Evolutionary conservation across 345 rosid species (phyloP), one percentile per base, ranked within the genome.

Genomic region (Melaleuca quinquenervia): DNA sequence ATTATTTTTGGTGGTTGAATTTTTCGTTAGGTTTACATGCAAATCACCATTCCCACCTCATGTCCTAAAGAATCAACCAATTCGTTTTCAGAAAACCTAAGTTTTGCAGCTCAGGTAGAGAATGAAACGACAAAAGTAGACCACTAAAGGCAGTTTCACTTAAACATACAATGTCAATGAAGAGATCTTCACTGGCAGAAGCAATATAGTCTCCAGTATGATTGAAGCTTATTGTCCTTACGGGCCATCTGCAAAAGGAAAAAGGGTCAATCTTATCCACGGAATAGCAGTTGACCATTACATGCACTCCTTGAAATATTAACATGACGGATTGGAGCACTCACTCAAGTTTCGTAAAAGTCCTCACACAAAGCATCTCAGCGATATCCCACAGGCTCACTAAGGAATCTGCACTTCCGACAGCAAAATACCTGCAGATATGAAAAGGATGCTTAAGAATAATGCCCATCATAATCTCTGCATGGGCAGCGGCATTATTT

Each of bases 381-480:
- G 96, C 92, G 86, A 97, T 95, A 91, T 95, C 96, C 98, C 99
- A 97, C 83, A 97, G 99, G 92, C 99, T 96, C 88, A 97, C 99
- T 70, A 97, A 91, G 82, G 99, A 96, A 93, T 96, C 99, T 16
- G 99, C 99, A 93, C 99, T 97, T 87, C 99, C 99, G 48, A 97
- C 98, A 82, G 99, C 99, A 92, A 97, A 97, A 90, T 96, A 95
- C 88, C 99, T 96, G 94, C 80, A 84, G 48, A 70, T 18, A 70
- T 18, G 78, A 8, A 36, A 32, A 32, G 78, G 48, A 70, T 32
- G 78, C 26, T 70, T 36, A 22, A 84, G 49, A 62, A 52, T 60
- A 48, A 60, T 83, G 53, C 49, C n/a, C 36, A 5, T 32, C 48
- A 32, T 45, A 32, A 12, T 8, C 78, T 64, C 78, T 32, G 22